Evolutionary conservation across 2,329 filamentous ascomycete species (phyloP), one percentile per base, ranked within the genome.

Genomic region (Ascochyta rabiei): DNA sequence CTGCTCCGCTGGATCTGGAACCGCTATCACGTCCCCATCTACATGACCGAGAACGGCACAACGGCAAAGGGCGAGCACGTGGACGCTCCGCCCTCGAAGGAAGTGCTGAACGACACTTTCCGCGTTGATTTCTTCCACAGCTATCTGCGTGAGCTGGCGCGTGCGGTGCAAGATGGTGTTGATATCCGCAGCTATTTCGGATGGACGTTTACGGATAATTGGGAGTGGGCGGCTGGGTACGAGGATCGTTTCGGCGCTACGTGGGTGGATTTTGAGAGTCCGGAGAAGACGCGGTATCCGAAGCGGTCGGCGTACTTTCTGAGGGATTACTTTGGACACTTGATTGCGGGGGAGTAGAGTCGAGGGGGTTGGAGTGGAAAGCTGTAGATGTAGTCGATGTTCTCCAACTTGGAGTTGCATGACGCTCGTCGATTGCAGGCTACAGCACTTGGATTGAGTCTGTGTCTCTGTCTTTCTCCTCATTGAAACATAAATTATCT

Each of bases 141-240:
- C 16, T 78, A 79, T 40, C 50, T 78, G 21, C 73, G 70, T 0
- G 75, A 75, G 43, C 62, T 78, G 2, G 76, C 74, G 10, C 73
- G 66, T 34, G 76, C 75, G 0, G 73, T 73, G 1, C 30, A 76
- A 28, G 65, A 66, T 35, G 75, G 76, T 0, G 68, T 76, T 2
- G 63, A 77, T 8, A 74, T 78, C 45, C 72, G 74, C 47, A 74
- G 70, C 1, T 78, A 77, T 47, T 78, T 79, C 53, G 76, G 66
- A 0, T 79, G 76, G 76, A 77, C 75, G 0, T 77, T 78, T 37
- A 73, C 71, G 0, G 76, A 79, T 47, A 79, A 79, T n/a, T 78
- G 76, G 56, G 59, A 79, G 54, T 79, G 77, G 77, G 72, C 76
- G n/a, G 74, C 73, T 1, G 77, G 77, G 0, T 78, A 66, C 48